Evolutionary conservation across 1,284 basidiomycete species (phyloP).

Genomic region (Xanthoconium separans): DNA sequence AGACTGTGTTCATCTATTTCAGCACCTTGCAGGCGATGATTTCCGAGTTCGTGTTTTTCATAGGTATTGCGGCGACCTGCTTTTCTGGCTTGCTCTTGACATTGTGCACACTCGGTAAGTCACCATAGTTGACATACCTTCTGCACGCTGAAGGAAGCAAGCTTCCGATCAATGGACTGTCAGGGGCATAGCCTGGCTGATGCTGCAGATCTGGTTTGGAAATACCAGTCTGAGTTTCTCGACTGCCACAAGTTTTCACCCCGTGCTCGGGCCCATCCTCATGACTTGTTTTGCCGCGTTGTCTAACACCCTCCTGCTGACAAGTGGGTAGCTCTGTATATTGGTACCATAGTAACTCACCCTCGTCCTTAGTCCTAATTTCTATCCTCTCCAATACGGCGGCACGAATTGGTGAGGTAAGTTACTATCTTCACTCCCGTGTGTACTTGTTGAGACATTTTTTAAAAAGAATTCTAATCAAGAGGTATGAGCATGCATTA

Average conservation of each 20-base stretch:
- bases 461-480: conserved; percentile 69
- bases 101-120: conserved; percentile 69
- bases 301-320: conserved; percentile 76
- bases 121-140: background rate
- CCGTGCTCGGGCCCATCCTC: conserved; percentile 80
- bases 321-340: conserved; percentile 51
- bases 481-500: conserved; percentile 50
- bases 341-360: background rate
- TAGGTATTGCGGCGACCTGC: conserved; percentile 76
- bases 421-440: conserved; percentile 28
- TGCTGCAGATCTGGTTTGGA: conserved; percentile 84
- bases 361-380: conserved; percentile 59
- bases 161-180: conserved; percentile 62
- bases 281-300: conserved; percentile 85
- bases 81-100: conserved; percentile 88
- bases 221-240: conserved; percentile 72
- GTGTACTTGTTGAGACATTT: conserved; percentile 3
- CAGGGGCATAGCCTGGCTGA: conserved; percentile 73
- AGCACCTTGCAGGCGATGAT: conserved; percentile 78
- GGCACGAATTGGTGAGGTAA: conserved; percentile 72
- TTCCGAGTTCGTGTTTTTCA: conserved; percentile 81
- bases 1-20: conserved; percentile 7
- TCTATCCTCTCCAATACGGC: conserved; percentile 87
- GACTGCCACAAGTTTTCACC: conserved; percentile 76
- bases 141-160: conserved; percentile 21